Evolutionary conservation across 1,139 yeast genomes (phyloP), one percentile per base, ranked within the genome.

Genomic region (Diutina scorzettiae): DNA sequence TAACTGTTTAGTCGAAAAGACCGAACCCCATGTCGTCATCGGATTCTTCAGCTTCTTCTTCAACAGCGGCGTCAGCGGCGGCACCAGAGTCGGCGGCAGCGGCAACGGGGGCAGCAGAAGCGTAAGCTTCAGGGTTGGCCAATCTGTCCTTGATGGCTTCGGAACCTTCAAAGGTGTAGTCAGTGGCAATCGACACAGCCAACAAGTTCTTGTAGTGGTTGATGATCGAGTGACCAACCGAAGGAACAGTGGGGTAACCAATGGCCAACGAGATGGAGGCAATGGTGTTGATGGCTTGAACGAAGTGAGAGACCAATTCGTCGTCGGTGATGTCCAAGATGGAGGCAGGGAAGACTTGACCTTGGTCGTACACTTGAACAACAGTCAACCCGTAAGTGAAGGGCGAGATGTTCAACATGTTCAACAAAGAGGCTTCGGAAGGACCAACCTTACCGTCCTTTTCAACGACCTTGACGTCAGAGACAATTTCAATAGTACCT

Each of bases 321-420:
- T 85, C 96, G 66, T 91, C 98, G 60, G 96, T 86, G 77, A 91
- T 89, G 72, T 91, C 99, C 73, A 91, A 85, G 78, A 91, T 84
- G 57, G 86, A 70, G 52, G 96, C 72, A 71, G 95, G 89, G 94
- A 91, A 91, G 62, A 89, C 81, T 76, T 91, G 96, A 66, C 98
- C 98, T 58, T 87, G 81, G 77, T 87, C 96, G 83, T 84, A 91
- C 65, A 91, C 97, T 74, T 86, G 95, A 63, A 81, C 86, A 64
- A 91, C 84, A 63, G 86, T 69, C 81, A 91, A 74, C 85, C 98
- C 99, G 73, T 84, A 91, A 62, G 98, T 86, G 83, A 91, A 91
- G 61, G 99, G 99, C 71, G 98, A 93, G 69, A 91, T 89, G 94
- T 91, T 83, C 76, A 91, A 81, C 97, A 91, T 86, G 89, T 91